Conservation (phyloP, 1,284 basidiomycete species). For the Porogramme epimiltina region DNA sequence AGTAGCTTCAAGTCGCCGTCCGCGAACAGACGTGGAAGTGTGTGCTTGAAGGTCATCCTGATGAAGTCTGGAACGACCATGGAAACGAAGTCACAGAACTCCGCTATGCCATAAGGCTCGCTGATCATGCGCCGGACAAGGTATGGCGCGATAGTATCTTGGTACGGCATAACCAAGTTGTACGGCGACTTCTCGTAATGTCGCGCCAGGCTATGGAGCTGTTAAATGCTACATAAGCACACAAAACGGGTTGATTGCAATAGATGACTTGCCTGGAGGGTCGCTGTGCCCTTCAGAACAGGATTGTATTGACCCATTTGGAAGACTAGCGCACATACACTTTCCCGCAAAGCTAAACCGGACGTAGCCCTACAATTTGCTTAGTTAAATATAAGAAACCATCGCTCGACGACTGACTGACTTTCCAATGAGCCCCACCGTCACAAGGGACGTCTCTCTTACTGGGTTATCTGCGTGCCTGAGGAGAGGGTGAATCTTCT, state of each 20-base stretch:
- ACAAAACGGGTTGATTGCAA: too few relatives aligned
- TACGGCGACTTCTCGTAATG: conserved; percentile 69
- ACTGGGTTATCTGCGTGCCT: conserved; percentile 42
- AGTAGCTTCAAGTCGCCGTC: conserved; percentile 52
- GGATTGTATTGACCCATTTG: conserved; percentile 70
- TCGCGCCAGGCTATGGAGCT: conserved; percentile 66
- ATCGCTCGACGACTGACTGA: conserved; percentile 36
- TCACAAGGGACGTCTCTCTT: conserved; percentile 63
- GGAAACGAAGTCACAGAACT: conserved; percentile 65
- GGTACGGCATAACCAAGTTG: conserved; percentile 68
- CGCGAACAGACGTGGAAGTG: conserved; percentile 74
- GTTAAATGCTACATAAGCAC: too few relatives aligned
- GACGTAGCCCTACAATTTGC: neutral
- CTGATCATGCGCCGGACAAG: conserved; percentile 61
- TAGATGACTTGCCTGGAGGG: conserved; percentile 57
- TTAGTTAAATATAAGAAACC: neutral
- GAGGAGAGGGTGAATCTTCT: conserved; percentile 36
- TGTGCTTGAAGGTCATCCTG: conserved; percentile 62
- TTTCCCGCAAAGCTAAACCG: conserved; percentile 55
- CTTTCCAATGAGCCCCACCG: conserved; percentile 65
- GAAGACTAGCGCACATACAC: conserved; percentile 66
- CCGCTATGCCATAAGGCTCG: conserved; percentile 60
- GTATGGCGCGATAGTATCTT: conserved; percentile 69
- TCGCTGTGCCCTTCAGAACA: conserved; percentile 69
- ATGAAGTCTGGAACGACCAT: conserved; percentile 66